Percentiles rank a stretch among this genome's conserved stretches.
Evolutionary conservation across 192 early-diverging fungal species (phyloP).

Genomic region (Linnemannia zychae): DNA sequence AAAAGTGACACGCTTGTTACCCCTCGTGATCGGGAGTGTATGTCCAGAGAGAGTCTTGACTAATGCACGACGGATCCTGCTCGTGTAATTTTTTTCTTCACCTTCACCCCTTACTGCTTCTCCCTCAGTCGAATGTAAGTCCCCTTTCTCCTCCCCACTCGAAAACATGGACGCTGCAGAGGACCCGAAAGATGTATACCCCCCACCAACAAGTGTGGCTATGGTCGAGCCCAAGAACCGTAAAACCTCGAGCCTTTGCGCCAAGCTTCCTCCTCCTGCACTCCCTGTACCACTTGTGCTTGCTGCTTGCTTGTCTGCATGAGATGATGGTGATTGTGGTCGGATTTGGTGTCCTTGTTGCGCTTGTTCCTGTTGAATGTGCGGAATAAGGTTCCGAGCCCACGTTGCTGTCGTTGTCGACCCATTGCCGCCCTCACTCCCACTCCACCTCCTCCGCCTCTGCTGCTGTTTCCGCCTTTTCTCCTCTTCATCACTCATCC

Average conservation of each 20-base stretch:
- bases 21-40: neutral
- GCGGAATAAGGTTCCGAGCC: conserved; percentile 1
- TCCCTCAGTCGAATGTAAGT: neutral
- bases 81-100: neutral
- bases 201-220: neutral
- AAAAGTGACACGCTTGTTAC: neutral
- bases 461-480: no score
- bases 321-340: neutral
- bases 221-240: neutral
- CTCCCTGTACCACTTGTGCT: neutral
- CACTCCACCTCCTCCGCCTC: neutral
- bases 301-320: neutral
- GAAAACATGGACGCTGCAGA: neutral
- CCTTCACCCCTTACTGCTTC: neutral
- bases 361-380: neutral
- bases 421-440: neutral
- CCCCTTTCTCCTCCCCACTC: neutral
- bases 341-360: neutral
- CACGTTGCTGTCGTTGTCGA: neutral
- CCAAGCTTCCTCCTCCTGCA: neutral
- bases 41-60: neutral
- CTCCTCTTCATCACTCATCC: neutral
- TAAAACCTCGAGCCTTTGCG: neutral
- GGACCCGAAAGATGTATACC: neutral
- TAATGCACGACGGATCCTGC: neutral